phyloP scores from a whole-genome alignment of 2,329 filamentous ascomycete species.

The Xylaria digitata region DNA sequence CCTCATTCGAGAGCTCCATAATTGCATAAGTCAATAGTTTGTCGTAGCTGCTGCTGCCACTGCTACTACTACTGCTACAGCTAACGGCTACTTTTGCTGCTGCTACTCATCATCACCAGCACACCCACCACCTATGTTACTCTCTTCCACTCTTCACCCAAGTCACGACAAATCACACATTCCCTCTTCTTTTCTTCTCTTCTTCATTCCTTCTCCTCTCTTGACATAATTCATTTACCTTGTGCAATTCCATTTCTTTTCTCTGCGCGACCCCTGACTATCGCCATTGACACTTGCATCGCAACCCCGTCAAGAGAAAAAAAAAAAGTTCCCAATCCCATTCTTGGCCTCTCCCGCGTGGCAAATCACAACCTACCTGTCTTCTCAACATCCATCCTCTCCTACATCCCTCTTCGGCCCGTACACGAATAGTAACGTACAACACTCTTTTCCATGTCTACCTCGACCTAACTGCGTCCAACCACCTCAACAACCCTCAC shows the following conservation, averaged over 20 bases:
- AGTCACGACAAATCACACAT: not conserved
- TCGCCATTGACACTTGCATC: conserved; percentile 3
- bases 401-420: conserved; percentile 24
- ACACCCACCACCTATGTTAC: conserved; percentile 14
- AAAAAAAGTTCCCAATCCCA: conserved; percentile 30
- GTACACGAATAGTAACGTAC: conserved; percentile 21
- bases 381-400: conserved; percentile 3
- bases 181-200: conserved; percentile 1
- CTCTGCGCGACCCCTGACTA: conserved; percentile 16
- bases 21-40: not conserved
- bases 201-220: conserved; percentile 24
- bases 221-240: conserved; percentile 12
- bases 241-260: conserved; percentile 5
- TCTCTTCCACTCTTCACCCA: not conserved
- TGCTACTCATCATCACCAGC: conserved; percentile 22
- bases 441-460: conserved; percentile 45
- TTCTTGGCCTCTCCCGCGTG: conserved; percentile 2
- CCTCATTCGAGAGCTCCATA: conserved; percentile 34
- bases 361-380: conserved; percentile 18
- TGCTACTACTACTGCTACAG: not conserved
- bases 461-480: conserved; percentile 40
- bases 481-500: conserved; percentile 40
- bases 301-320: conserved; percentile 7
- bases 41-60: not conserved
- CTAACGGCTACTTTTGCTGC: conserved; percentile 2